Percentiles rank a stretch among this genome's conserved stretches.
Conservation (phyloP, 345 rosid genomes). For the Murraya koenigii region DNA sequence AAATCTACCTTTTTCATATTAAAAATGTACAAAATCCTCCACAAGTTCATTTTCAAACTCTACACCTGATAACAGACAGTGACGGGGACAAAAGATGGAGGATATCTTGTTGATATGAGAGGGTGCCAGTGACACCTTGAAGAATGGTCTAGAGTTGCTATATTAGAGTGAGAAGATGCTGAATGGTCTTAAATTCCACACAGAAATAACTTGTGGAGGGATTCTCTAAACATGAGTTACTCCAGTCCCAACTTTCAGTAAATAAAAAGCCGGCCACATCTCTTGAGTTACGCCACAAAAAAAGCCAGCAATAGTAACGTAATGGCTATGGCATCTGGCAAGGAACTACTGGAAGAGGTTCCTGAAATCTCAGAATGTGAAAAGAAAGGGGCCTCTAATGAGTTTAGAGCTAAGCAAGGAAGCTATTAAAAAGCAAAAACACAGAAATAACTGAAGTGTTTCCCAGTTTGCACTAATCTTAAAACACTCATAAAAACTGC, state of each 20-base stretch:
- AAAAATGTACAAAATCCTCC: too few species aligned
- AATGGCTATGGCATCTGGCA: conserved; percentile 6
- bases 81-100: not conserved
- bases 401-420: not conserved
- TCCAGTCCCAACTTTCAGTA: not conserved
- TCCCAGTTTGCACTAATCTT: not conserved
- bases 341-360: not conserved
- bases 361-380: conserved; percentile 12
- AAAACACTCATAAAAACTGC: not conserved
- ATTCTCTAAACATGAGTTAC: not conserved
- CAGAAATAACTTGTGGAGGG: not conserved
- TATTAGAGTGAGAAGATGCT: not conserved
- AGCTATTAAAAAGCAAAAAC: not conserved
- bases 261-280: not conserved
- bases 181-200: not conserved
- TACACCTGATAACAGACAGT: not conserved
- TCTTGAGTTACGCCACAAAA: not conserved
- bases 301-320: conserved; percentile 1
- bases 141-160: not conserved
- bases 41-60: not conserved
- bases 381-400: not conserved
- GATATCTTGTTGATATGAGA: not conserved
- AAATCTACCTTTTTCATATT: not conserved
- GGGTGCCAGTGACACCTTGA: not conserved
- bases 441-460: not conserved